Evolutionary conservation across 2,329 filamentous ascomycete species (phyloP), one percentile per base, ranked within the genome.

Genomic region (Talaromyces verruculosus): DNA sequence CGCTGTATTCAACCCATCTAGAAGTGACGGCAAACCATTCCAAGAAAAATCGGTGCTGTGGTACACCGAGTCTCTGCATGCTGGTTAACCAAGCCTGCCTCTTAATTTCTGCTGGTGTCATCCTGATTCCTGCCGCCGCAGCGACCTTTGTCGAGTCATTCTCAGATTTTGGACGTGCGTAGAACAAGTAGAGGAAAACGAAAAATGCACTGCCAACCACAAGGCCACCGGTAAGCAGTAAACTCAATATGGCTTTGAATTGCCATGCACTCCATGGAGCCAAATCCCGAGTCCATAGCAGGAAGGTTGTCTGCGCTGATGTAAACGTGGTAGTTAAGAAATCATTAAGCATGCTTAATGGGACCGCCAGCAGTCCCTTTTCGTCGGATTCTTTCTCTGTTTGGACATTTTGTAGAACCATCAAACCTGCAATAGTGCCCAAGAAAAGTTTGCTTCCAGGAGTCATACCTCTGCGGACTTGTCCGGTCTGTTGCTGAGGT

Each of bases 31-130:
- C 93, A 17, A 91, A 88, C 64, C 91, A 90, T 77, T 97, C 94
- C 2, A 96, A 87, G 70, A 94, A 85, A 76, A 96, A 93, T 70
- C 90, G 91, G 76, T 96, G 92, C 22, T 89, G 87, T 11, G 94
- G 94, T 15, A 97, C 91, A 87, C 93, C 96, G 28, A 97, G 91
- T 3, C 91, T 94, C 78, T 97, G 93, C 67, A 97, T 89, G 7
- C 93, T 91, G 2, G 93, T 97, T 65, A 96, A 88, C 93, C 94
- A 97, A 37, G 93, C 93, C 76, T 93, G 91, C 67, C 90, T 88
- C 61, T 93, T 89, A 55, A 96, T 90, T 71, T 95, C 88, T 65
- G 96, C 92, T 0, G 93, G 90, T 88, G 65, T 92, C 82, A 84
- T 72, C 3, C 76, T 71, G 15, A 71, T 59, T 41, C 71, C 71